Conservation (phyloP, 2,329 filamentous ascomycete genomes). For the Periconia digitata region DNA sequence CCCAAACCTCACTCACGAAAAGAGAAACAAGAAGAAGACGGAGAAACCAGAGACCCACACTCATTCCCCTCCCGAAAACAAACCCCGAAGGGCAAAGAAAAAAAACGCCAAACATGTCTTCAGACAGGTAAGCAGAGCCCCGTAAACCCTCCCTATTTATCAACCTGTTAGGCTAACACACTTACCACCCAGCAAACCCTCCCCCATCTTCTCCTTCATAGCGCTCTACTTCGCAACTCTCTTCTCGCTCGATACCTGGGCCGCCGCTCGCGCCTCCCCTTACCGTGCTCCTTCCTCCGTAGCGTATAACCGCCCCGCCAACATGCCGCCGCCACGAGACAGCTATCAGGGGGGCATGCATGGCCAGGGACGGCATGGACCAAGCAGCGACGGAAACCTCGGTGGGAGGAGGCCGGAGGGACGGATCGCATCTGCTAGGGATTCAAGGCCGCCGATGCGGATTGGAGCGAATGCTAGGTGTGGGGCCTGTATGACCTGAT, state of each 20-base stretch:
- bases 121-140: background rate
- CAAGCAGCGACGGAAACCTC: conserved; percentile 12
- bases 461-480: conserved; percentile 28
- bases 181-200: background rate
- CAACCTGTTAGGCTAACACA: background rate
- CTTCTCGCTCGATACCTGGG: conserved; percentile 41
- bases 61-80: no score
- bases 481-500: conserved; percentile 30
- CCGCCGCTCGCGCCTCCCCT: conserved; percentile 36
- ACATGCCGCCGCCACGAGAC: conserved; percentile 15
- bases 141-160: background rate
- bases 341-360: conserved; percentile 37
- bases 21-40: background rate
- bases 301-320: conserved; percentile 27
- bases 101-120: background rate
- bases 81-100: no score
- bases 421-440: conserved; percentile 21
- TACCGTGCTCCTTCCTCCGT: conserved; percentile 25
- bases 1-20: background rate
- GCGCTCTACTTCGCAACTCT: conserved; percentile 44
- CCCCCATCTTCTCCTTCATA: conserved; percentile 35
- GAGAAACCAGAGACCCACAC: background rate
- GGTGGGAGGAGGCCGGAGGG: conserved; percentile 19
- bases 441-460: conserved; percentile 29
- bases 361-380: conserved; percentile 25